Evolutionary conservation across 805 yeast genomes (phyloP).

Genomic region (Saturnispora kantuleensis): DNA sequence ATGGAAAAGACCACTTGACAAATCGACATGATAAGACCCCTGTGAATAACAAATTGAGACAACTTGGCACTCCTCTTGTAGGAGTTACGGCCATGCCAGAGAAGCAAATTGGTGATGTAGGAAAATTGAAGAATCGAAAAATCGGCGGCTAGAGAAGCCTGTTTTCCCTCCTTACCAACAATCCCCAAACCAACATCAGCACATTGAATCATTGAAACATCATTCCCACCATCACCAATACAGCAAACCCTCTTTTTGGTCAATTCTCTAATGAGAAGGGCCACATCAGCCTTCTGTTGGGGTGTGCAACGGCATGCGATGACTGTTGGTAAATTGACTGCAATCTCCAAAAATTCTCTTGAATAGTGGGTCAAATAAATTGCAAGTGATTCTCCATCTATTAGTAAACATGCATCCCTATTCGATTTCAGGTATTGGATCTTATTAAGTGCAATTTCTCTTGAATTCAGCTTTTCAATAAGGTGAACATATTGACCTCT

Average conservation of each 20-base stretch:
- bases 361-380: slow-evolving; percentile 53
- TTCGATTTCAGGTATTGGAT: slow-evolving; percentile 62
- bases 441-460: slow-evolving; percentile 58
- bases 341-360: slow-evolving; percentile 68
- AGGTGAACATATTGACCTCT: slow-evolving; percentile 92
- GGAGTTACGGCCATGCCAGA: slow-evolving; percentile 98
- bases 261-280: slow-evolving; percentile 59
- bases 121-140: slow-evolving; percentile 90
- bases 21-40: slow-evolving; percentile 88
- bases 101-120: slow-evolving; percentile 69
- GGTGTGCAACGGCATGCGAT: slow-evolving; percentile 98
- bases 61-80: slow-evolving; percentile 92
- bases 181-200: slow-evolving; percentile 99
- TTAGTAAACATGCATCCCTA: slow-evolving; percentile 62
- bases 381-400: slow-evolving; percentile 89
- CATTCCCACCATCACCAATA: slow-evolving; percentile 99
- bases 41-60: slow-evolving; percentile 92
- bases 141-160: slow-evolving; percentile 95
- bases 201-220: slow-evolving; percentile 96
- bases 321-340: slow-evolving; percentile 80
- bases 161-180: slow-evolving; percentile 97
- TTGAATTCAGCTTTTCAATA: slow-evolving; percentile 46
- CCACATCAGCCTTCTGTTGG: slow-evolving; percentile 96
- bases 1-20: slow-evolving; percentile 92
- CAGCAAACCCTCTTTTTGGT: slow-evolving; percentile 93